Base-by-base conservation (phyloP, 2,329 filamentous ascomycete genomes). In the Colletotrichum acutatum region DNA sequence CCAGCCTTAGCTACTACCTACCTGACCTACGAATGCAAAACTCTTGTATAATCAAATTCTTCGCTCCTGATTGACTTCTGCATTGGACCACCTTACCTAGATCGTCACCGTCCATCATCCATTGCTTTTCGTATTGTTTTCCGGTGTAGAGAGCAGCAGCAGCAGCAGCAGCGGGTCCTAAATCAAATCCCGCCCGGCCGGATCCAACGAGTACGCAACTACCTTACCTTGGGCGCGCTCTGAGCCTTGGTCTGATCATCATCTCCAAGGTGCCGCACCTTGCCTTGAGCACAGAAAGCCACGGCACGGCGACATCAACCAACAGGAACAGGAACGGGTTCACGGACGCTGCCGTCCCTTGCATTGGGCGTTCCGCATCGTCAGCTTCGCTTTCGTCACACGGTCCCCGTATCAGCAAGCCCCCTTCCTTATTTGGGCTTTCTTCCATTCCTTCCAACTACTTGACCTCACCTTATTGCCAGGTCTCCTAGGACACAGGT, bases 301-400 rank as follows among this genome's bases (percentile, higher is more conserved):
- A 42, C 37, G 8, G 7, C 11, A 37, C 34, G 8, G 7, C 42
- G 19, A n/a, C 42, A n/a, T 28, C 37, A 62, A 53, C 19, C 26
- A 52, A 53, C 28, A 24, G 28, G 46, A 63, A 63, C 61, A 42
- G 53, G 53, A 8, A 49, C 61, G 49, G 32, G 52, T 5, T 57
- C 62, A 65, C 62, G 52, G 62, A 54, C 62, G 52, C 52, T 56
- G 62, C 62, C 52, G 62, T 42, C 62, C 32, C 49, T 56, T 56
- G 49, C 53, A 24, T 56, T 56, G 53, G 53, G 53, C 49, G 62
- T 37, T 37, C 5, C 52, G 16, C 62, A 42, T 65, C 32, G 19
- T 52, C 30, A 32, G 52, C 49, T 16, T 65, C 24, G 16, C 22
- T 19, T 56, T 56, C 24, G 30, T 65, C 19, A 46, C 52, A 65